Conservation (phyloP, 305 asterid genomes). For the Solanum hybrid region DNA sequence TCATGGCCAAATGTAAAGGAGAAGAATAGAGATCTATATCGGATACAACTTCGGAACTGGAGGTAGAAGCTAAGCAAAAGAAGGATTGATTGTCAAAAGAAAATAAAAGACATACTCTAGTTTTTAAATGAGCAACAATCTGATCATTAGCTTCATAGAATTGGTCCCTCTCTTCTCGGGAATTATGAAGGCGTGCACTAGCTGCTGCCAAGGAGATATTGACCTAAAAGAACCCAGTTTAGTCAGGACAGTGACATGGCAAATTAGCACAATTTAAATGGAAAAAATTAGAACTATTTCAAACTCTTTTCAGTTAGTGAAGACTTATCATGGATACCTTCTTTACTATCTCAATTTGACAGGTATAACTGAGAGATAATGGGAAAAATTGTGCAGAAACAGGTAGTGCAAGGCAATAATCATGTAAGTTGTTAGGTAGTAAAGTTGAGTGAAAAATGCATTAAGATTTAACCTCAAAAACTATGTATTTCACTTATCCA, state of each 20-base stretch:
- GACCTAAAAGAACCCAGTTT: constrained; percentile 39
- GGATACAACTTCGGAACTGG: background rate
- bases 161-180: constrained; percentile 80
- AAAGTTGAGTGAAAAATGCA: background rate
- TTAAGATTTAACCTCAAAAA: background rate
- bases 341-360: background rate
- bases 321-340: background rate
- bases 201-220: constrained; percentile 79
- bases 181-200: constrained; percentile 73
- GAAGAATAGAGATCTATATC: background rate
- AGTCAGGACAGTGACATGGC: background rate
- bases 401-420: background rate
- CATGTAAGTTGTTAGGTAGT: background rate
- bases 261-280: background rate
- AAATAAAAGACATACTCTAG: constrained; percentile 47
- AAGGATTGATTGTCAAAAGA: background rate
- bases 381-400: background rate
- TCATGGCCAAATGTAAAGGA: background rate
- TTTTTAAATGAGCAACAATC: constrained; percentile 75
- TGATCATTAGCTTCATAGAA: constrained; percentile 96
- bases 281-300: background rate
- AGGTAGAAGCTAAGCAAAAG: constrained; percentile 1
- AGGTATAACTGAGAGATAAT: background rate
- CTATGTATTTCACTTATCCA: background rate
- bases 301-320: background rate